Base-by-base conservation (phyloP, 306 rosid genomes). In the Castanopsis chinensis region DNA sequence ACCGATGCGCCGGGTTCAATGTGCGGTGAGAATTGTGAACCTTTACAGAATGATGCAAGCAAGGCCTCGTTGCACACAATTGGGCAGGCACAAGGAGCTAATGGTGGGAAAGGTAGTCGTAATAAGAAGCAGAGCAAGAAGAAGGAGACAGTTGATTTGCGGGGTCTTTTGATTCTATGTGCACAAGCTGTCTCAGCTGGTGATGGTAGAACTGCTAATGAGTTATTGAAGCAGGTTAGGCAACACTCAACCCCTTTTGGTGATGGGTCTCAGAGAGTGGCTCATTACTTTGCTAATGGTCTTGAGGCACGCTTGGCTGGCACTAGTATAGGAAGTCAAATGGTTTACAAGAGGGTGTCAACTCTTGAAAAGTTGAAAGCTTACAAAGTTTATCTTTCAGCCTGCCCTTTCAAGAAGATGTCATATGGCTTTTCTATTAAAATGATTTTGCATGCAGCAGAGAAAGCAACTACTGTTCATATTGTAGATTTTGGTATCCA, bases 401-500 rank as follows among this genome's bases (percentile, higher is more conserved):
- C 87, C 1, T 87, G 85, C 76, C 97, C 93, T 25, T 87, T 93
- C 89, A 88, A 78, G 71, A 78, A 78, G 80, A 23, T 93, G 83
- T 73, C 94, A 33, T 67, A 84, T 21, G 17, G 45, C 8, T 76
- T 87, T 32, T 23, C 90, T 4, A 80, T 76, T 77, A 2, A 27
- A 72, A 88, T 91, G 20, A 90, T 93, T 41, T 0, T 52, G 32
- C 86, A 76, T 9, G 80, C 58, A 57, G 83, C 87, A 51, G 54
- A 79, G 72, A 78, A 88, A 43, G 91, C 80, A 77, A 69, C 82
- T n/a, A 74, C 76, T 19, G 74, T 90, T 64, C 98, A 93, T 77
- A 30, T 94, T 14, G 83, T 92, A 78, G 92, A 90, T 67, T 89
- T 93, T 56, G 98, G 98, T 5, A 86, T 93, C 54, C 82, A 76